Base-by-base conservation (phyloP, 768 basidiomycete genomes). In the Daedaleopsis sinensis region DNA sequence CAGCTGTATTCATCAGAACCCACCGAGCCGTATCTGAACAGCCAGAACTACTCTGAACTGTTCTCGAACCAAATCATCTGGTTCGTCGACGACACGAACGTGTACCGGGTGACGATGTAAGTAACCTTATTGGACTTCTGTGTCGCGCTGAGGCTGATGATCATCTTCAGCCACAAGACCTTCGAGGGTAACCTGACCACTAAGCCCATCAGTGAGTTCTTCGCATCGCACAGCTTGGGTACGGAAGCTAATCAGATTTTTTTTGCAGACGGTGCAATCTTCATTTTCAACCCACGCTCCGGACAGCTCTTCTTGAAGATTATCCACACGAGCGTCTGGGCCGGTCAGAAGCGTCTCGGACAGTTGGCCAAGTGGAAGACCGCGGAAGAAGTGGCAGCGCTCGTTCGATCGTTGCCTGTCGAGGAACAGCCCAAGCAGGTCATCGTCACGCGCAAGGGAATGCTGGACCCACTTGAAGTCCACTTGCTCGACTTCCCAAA, bases 301-400 rank as follows among this genome's bases (percentile, higher is more conserved):
- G 97, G 97, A 32, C 97, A 99, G 70, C 77, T 98, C 38, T 98
- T 98, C 88, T 76, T 99, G 75, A 99, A 99, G 81, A 90, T 99
- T 76, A 99, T 99, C 63, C 97, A 99, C 74, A 99, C 97, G 3
- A 98, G 96, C 70, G 97, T 98, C n/a, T 99, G 97, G 97, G 97
- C 97, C 58, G 97, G 97, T 71, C 97, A 99, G 77, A 99, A 99
- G 76, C 97, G 97, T 89, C 87, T 99, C 52, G 97, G 97, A 59
- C 97, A 99, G 76, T 84, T 98, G 52, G 97, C 97, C 39, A 99
- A 98, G 78, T 98, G 97, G 96, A 97, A 97, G 80, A 98, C 96
- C 7, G 97, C 97, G 18, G 97, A 99, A 87, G 97, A 99, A 89
- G 97, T 98, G 11, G 97, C 97, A 38, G 97, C 97, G 0, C 78